A percentile compares a stretch with the other conserved stretches of the same genome.
phyloP scores from a whole-genome alignment of 345 rosid species.

The Xanthoceras sorbifolium region DNA sequence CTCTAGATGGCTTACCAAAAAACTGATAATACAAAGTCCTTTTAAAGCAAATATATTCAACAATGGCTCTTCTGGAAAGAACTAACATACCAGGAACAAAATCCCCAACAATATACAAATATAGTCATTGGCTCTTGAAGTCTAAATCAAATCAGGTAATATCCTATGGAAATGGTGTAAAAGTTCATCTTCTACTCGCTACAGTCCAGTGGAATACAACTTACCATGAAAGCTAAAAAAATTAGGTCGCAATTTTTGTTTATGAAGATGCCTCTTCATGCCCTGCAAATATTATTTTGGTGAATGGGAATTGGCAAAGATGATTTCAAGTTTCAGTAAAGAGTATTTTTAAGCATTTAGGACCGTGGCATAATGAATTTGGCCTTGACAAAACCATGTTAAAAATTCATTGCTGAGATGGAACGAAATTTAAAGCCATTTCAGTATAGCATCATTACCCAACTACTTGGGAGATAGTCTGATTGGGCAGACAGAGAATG shows the following conservation, averaged over 20 bases:
- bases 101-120: neutral
- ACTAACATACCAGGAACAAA: neutral
- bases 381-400: neutral
- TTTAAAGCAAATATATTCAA: neutral
- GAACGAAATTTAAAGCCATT: neutral
- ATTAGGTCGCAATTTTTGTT: neutral
- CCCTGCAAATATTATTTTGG: neutral
- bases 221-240: neutral
- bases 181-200: neutral
- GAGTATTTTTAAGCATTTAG: neutral
- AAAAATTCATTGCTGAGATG: neutral
- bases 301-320: conserved; percentile 2
- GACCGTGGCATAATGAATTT: neutral
- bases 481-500: conserved; percentile 85
- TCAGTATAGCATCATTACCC: neutral
- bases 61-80: neutral
- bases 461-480: conserved; percentile 67
- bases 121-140: too few species aligned
- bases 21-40: neutral
- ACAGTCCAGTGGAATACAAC: neutral
- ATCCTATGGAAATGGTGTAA: neutral
- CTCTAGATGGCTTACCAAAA: neutral
- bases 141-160: neutral
- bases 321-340: neutral
- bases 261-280: neutral